These are phyloP conservation scores for Penicillium canariense DNA, from an alignment of 495 filamentous ascomycete genomes.

Conservation along the genomic window DNA sequence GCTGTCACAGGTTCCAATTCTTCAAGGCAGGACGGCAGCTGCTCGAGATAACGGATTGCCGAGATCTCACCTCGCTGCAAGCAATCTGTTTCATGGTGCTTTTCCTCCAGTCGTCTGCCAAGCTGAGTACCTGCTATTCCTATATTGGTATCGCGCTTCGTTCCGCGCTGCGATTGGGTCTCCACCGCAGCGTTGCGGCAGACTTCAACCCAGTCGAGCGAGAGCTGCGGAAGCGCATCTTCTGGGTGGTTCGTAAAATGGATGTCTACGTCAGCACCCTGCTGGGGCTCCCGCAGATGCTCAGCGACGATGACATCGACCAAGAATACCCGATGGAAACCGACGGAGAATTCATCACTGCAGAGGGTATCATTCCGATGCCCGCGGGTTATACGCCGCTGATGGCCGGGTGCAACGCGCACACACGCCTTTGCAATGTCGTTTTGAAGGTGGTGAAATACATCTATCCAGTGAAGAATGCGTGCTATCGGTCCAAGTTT, in stretches of 20 bases:
- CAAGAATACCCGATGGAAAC: constrained; percentile 81
- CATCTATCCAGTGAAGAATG: constrained; percentile 84
- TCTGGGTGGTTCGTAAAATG: constrained; percentile 90
- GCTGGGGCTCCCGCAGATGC: constrained; percentile 78
- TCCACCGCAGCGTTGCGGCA: constrained; percentile 75
- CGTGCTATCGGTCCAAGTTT: constrained; percentile 44
- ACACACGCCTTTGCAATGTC: constrained; percentile 73
- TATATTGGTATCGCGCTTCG: constrained; percentile 88
- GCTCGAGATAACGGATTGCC: constrained; percentile 87
- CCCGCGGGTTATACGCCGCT: constrained; percentile 72
- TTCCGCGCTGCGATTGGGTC: constrained; percentile 79
- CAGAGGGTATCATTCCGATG: constrained; percentile 67
- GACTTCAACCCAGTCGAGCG: constrained; percentile 82
- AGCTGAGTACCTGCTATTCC: constrained; percentile 89
- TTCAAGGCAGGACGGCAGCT: constrained; percentile 77
- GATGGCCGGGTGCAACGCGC: constrained; percentile 81
- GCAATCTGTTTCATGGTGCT: constrained; percentile 89
- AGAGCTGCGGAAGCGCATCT: constrained; percentile 79
- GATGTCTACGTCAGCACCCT: constrained; percentile 90
- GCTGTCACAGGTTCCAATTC: constrained; percentile 66
- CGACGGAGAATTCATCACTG: constrained; percentile 90
- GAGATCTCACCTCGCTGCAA: constrained; percentile 81
- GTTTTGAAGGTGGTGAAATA: constrained; percentile 82
- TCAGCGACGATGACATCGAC: constrained; percentile 88
- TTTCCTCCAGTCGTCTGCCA: constrained; percentile 87